Evolutionary conservation across 768 basidiomycete genomes (phyloP), one percentile per base, ranked within the genome.

Genomic region (Tylopilus cervinicoccineus): DNA sequence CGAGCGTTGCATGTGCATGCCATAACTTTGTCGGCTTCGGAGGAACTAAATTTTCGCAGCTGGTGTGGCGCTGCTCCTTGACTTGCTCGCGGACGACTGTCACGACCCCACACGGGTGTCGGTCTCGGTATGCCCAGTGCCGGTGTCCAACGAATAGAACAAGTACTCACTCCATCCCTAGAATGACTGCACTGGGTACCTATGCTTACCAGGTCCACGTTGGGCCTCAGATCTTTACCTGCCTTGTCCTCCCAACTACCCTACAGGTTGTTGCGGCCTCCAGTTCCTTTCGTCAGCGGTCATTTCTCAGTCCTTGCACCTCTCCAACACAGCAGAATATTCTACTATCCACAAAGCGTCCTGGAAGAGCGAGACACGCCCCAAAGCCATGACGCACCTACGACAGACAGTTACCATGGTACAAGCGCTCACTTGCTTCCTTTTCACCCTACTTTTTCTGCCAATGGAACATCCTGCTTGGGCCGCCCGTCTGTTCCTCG

Each of bases 201-300:
- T 78, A 90, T 89, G 87, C 79, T 87, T 71, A 81, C 81, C 81
- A 85, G 79, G 80, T 85, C 84, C 79, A 82, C 79, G 75, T 77
- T 76, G 78, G 82, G 81, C 79, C 76, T 79, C 74, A 72, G 67
- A 73, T 67, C 71, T 54, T 66, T 69, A 63, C 64, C 62, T 57
- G 59, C 61, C 60, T 55, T 61, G 50, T 47, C 40, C 38, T 51
- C 56, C n/a, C 56, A 60, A 43, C 57, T 56, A 43, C 56, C 60
- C 68, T 72, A 68, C 65, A 62, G 60, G 38, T 52, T 55, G 46
- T 51, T 42, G 48, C 59, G 47, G 34, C 51, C 49, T 39, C 47
- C 47, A 27, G 48, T 23, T 28, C 44, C 47, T 43, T 59, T 48
- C 20, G 16, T 32, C n/a, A 50, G 43, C 36, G 26, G 17, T 27